Base-by-base conservation (phyloP, 352 stramenopile genomes). In the Pythium aquatile region DNA sequence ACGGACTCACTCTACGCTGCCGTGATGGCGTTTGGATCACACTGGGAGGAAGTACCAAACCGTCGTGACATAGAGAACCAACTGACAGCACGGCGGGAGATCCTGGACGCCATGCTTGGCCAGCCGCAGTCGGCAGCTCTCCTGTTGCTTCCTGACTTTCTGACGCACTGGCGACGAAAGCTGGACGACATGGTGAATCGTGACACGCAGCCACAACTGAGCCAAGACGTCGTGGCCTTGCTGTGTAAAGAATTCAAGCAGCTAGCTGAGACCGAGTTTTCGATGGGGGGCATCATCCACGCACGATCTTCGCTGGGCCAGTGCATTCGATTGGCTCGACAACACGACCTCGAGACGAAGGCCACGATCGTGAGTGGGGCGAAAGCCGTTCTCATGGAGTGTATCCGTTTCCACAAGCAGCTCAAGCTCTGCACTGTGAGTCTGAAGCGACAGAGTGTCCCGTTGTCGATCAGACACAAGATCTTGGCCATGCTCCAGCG, bases 381-480 rank as follows among this genome's bases (percentile, higher is more conserved):
- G 33, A 59, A 63, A 35, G 8, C 1, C 5, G 20, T 68, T 4
- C 62, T 68, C 1, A 3, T 68, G 5, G 9, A 49, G 28, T 68
- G 55, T 44, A 56, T 58, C 0, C 54, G 42, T 5, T 63, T 47
- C 39, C 55, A 59, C 7, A 7, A 63, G 47, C 32, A 48, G 11
- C 37, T 54, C 17, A 20, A 40, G 37, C 62, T 48, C 1, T 68
- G 62, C 29, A 8, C 44, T 10, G 16, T 1, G 6, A 35, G 6
- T 30, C 17, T 68, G 3, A 2, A 30, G 10, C 42, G 55, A 7
- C 55, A 54, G 7, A 6, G 49, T 1, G 8, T 39, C 10, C 55
- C 62, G 17, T n/a, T 20, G 2, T 0, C 14, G 6, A 26, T 59
- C 17, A 5, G 49, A 14, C 3, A 8, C 1, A 17, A 24, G 3